A percentile compares a stretch with the other conserved stretches of the same genome.
Conservation (phyloP, 2,329 filamentous ascomycete genomes). For the Rhynchosporium secalis region DNA sequence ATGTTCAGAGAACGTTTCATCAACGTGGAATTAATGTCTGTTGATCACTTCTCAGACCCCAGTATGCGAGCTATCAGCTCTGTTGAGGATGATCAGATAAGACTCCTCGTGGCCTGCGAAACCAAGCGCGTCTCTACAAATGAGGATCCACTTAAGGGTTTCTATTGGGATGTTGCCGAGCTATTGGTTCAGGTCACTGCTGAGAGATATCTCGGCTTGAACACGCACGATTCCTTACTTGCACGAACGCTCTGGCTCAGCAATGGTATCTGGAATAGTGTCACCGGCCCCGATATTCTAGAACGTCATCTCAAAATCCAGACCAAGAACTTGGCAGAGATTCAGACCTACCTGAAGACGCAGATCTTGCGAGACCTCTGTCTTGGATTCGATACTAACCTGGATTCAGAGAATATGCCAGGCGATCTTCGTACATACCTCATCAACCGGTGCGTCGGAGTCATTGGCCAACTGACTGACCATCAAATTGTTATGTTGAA, state of each 20-base stretch:
- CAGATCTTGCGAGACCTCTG: constrained; percentile 49
- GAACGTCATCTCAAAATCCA: constrained; percentile 18
- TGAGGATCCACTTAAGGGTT: constrained; percentile 19
- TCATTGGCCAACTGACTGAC: constrained; percentile 44
- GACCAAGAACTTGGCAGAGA: constrained; percentile 1
- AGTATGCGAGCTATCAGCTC: constrained; percentile 30
- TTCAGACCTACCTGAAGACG: constrained; percentile 18
- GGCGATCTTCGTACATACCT: constrained; percentile 46
- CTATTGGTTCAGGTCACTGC: constrained; percentile 25
- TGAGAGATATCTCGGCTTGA: constrained; percentile 28
- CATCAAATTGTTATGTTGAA: constrained; percentile 43
- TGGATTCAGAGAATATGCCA: constrained; percentile 51
- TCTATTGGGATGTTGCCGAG: constrained; percentile 26
- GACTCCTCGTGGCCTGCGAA: constrained; percentile 27
- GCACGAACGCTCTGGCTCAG: constrained; percentile 35
- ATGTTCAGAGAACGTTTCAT: constrained; percentile 23
- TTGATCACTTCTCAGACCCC: constrained; percentile 22
- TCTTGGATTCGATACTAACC: constrained; percentile 50
- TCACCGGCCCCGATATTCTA: constrained; percentile 12
- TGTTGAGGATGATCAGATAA: constrained; percentile 9
- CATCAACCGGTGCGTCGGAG: constrained; percentile 47
- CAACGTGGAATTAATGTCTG: constrained; percentile 24
- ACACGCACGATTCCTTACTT: constrained; percentile 40
- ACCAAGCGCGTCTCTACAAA: constrained; percentile 12
- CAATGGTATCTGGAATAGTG: constrained; percentile 38